Percentiles rank a stretch among this genome's conserved stretches.
Evolutionary conservation across 129 eudicot species (phyloP).

Genomic region (Solidago caesia): DNA sequence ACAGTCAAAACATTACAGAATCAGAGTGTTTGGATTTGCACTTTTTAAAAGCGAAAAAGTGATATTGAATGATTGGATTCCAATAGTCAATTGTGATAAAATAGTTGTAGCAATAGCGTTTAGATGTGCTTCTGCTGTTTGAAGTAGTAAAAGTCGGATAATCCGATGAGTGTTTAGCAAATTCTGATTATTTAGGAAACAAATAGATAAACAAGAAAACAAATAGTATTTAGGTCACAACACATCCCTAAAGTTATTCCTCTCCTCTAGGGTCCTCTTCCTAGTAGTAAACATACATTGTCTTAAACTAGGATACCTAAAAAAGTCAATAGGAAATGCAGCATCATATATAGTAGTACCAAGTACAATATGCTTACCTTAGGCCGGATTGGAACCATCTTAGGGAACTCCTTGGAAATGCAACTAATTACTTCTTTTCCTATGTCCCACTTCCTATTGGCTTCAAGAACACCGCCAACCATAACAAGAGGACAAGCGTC

Average conservation of each 20-base stretch:
- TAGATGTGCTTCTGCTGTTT: not conserved
- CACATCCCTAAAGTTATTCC: too few relatives aligned
- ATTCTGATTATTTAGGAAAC: not conserved
- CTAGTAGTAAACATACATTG: not conserved
- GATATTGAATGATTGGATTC: not conserved
- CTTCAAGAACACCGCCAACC: constrained; percentile 97
- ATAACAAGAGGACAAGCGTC: constrained; percentile 73
- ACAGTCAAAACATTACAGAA: not conserved
- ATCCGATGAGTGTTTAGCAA: not conserved
- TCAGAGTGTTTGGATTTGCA: not conserved
- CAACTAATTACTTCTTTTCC: constrained; percentile 69
- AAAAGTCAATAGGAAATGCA: not conserved
- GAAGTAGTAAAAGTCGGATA: not conserved
- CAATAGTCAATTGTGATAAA: not conserved
- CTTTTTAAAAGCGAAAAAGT: not conserved
- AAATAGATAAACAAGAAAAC: too few relatives aligned
- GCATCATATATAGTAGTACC: not conserved
- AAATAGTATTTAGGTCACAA: too few relatives aligned
- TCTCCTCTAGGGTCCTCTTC: not conserved
- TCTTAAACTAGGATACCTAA: not conserved
- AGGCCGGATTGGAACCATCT: constrained; percentile 69
- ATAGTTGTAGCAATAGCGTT: not conserved
- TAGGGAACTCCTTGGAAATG: constrained; percentile 74
- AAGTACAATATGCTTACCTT: constrained; percentile 48
- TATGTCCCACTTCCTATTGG: constrained; percentile 89